Evolutionary conservation across 495 filamentous ascomycete genomes (phyloP).

Genomic region (Bombardia bombarda): DNA sequence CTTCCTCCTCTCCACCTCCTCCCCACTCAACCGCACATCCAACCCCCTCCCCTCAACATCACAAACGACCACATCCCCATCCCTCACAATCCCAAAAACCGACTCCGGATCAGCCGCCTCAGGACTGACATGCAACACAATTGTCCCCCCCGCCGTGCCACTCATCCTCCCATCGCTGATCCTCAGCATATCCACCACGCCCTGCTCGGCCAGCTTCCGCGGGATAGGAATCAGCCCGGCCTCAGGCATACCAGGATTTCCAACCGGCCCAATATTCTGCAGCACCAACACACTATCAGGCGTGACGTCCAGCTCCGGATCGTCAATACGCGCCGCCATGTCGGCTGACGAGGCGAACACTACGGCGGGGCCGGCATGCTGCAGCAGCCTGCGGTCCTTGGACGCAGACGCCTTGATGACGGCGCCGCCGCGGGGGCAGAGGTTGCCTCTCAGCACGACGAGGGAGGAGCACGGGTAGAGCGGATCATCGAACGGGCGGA

Average conservation of each 20-base stretch:
- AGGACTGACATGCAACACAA: constrained; percentile 58
- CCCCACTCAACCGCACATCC: constrained; percentile 40
- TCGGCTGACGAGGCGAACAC: constrained; percentile 53
- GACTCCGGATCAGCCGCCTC: constrained; percentile 49
- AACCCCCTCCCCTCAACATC: constrained; percentile 40
- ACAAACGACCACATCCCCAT: constrained; percentile 49
- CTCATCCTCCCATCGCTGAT: constrained; percentile 62
- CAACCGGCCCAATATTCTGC: constrained; percentile 54
- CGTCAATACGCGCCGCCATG: constrained; percentile 50
- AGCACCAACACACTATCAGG: constrained; percentile 50
- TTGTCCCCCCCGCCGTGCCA: constrained; percentile 60
- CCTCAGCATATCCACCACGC: constrained; percentile 58
- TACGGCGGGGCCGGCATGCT: constrained; percentile 47
- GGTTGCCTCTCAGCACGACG: constrained; percentile 45
- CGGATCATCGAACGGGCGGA: constrained; percentile 44
- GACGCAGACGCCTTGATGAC: constrained; percentile 58
- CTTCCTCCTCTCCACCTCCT: constrained; percentile 36
- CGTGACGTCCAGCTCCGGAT: constrained; percentile 42
- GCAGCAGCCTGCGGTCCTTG: constrained; percentile 41
- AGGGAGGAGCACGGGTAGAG: constrained; percentile 49
- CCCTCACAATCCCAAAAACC: constrained; percentile 52
- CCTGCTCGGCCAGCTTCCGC: constrained; percentile 48
- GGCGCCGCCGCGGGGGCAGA: constrained; percentile 44
- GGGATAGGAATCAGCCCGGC: constrained; percentile 59
- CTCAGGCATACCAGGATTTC: constrained; percentile 63